phyloP scores from a whole-genome alignment of 176 grass and related monocot species.

The Phoenix roebelenii region DNA sequence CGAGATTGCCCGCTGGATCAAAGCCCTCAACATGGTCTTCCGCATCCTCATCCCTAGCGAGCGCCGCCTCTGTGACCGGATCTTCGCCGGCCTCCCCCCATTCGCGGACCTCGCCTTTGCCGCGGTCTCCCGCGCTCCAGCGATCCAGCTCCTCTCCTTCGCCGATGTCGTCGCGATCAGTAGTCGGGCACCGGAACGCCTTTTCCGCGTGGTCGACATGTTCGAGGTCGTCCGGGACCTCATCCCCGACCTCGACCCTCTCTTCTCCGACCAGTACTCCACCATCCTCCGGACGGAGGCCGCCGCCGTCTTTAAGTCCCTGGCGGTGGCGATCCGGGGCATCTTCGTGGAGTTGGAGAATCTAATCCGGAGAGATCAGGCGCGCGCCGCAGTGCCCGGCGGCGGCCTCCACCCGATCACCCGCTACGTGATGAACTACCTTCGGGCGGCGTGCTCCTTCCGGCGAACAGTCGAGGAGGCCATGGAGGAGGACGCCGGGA shows the following conservation, averaged over 20 bases:
- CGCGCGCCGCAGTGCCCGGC: conserved; percentile 17
- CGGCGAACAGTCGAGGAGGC: conserved; percentile 41
- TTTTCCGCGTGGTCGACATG: conserved; percentile 47
- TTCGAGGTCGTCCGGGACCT: conserved; percentile 30
- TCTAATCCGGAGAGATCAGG: conserved; percentile 26
- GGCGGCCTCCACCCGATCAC: conserved; percentile 43
- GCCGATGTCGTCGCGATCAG: conserved; percentile 16
- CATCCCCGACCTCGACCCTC: conserved; percentile 27
- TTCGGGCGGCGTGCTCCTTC: conserved; percentile 26
- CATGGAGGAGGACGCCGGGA: conserved; percentile 20
- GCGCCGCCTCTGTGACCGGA: conserved; percentile 26
- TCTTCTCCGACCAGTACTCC: conserved; percentile 4
- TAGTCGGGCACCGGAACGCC: conserved; percentile 29
- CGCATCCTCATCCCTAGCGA: conserved; percentile 41
- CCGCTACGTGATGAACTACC: conserved; percentile 58
- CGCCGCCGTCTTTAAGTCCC: conserved; percentile 12
- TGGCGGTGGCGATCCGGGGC: conserved; percentile 31
- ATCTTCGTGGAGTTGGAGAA: conserved; percentile 44
- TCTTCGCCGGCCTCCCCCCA: conserved; percentile 25
- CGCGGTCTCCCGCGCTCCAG: conserved; percentile 18
- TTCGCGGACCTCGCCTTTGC: conserved; percentile 27
- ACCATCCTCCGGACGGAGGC: conserved; percentile 21
- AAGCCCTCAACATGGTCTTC: conserved; percentile 28
- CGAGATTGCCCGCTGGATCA: conserved; percentile 33
- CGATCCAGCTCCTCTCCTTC: conserved; percentile 22